A percentile compares a stretch with the other conserved stretches of the same genome.
These are phyloP conservation scores for Coemansia asiatica DNA, from an alignment of 192 early-diverging fungal genomes.

Conservation along the genomic window DNA sequence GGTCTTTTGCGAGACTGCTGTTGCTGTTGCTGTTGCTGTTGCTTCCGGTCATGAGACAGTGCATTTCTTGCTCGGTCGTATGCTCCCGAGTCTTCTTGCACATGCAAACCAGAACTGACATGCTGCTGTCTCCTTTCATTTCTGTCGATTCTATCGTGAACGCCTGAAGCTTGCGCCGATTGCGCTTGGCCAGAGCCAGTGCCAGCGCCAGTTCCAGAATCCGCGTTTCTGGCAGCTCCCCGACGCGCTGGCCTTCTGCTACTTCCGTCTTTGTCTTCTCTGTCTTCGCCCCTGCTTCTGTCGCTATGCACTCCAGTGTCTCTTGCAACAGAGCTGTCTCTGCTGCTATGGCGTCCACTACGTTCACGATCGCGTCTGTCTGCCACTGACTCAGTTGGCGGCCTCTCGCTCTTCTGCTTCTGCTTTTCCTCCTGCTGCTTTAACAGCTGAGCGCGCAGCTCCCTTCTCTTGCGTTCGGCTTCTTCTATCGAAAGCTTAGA, in stretches of 20 bases:
- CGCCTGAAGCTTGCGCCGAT: not conserved
- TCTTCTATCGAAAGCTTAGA: slow-evolving; percentile 29
- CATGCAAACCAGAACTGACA: not conserved
- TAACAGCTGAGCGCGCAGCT: slow-evolving; percentile 44
- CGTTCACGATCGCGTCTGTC: slow-evolving; percentile 12
- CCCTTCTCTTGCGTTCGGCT: slow-evolving; percentile 35
- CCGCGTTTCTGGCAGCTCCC: not conserved
- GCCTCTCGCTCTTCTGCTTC: slow-evolving; percentile 12
- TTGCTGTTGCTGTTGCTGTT: slow-evolving; percentile 25
- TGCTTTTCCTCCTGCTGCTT: slow-evolving; percentile 53
- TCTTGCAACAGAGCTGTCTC: slow-evolving; percentile 6
- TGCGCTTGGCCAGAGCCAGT: not conserved
- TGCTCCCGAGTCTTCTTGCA: not conserved
- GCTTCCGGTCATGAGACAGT: slow-evolving; percentile 6
- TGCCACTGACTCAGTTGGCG: not conserved
- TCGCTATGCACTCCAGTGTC: slow-evolving; percentile 5
- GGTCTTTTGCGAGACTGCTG: slow-evolving; percentile 13
- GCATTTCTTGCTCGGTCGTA: not conserved
- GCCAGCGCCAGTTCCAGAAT: not conserved
- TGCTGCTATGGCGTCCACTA: slow-evolving; percentile 16
- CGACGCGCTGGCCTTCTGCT: not conserved
- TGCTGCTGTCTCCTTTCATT: not conserved
- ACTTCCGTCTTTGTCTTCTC: not conserved
- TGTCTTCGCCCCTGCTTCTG: slow-evolving; percentile 2
- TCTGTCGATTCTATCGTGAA: not conserved